phyloP scores from a whole-genome alignment of 495 filamentous ascomycete species.

The Lophiostoma macrostomum region DNA sequence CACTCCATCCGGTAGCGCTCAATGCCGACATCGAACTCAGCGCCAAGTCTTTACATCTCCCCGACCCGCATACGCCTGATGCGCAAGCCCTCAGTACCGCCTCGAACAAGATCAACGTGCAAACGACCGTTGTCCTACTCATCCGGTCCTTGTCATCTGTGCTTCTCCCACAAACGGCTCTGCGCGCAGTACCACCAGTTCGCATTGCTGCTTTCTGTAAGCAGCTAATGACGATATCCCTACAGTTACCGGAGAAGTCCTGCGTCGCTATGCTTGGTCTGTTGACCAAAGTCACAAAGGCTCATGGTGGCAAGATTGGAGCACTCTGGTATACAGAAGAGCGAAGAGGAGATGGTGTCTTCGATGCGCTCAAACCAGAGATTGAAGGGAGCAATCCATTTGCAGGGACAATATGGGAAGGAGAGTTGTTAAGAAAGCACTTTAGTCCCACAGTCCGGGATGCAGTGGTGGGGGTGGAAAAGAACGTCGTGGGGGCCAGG shows the following conservation, averaged over 20 bases:
- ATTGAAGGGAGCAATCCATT: slow-evolving; percentile 85
- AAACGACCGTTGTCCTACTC: slow-evolving; percentile 86
- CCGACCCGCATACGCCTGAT: slow-evolving; percentile 61
- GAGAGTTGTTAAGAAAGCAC: slow-evolving; percentile 78
- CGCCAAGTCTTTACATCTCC: slow-evolving; percentile 73
- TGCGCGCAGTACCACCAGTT: slow-evolving; percentile 62
- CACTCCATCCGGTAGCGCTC: slow-evolving; percentile 69
- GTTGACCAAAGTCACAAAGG: slow-evolving; percentile 68
- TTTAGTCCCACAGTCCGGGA: slow-evolving; percentile 83
- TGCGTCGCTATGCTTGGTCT: slow-evolving; percentile 71
- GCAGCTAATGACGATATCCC: slow-evolving; percentile 72
- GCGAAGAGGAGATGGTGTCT: slow-evolving; percentile 76
- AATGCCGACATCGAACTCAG: slow-evolving; percentile 84
- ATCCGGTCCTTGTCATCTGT: slow-evolving; percentile 77
- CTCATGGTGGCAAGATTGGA: slow-evolving; percentile 65
- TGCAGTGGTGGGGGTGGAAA: slow-evolving; percentile 52
- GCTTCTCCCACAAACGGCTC: slow-evolving; percentile 62
- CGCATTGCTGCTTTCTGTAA: slow-evolving; percentile 92
- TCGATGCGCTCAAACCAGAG: slow-evolving; percentile 55
- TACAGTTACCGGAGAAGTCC: slow-evolving; percentile 89
- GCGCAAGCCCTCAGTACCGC: slow-evolving; percentile 28
- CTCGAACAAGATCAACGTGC: slow-evolving; percentile 77
- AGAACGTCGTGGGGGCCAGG: slow-evolving; percentile 25
- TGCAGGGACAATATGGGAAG: slow-evolving; percentile 88
- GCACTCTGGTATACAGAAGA: slow-evolving; percentile 85